Percentiles rank a stretch among this genome's conserved stretches.
Conservation (phyloP, 108 stramenopile genomes). For the Parietichytrium sp. region DNA sequence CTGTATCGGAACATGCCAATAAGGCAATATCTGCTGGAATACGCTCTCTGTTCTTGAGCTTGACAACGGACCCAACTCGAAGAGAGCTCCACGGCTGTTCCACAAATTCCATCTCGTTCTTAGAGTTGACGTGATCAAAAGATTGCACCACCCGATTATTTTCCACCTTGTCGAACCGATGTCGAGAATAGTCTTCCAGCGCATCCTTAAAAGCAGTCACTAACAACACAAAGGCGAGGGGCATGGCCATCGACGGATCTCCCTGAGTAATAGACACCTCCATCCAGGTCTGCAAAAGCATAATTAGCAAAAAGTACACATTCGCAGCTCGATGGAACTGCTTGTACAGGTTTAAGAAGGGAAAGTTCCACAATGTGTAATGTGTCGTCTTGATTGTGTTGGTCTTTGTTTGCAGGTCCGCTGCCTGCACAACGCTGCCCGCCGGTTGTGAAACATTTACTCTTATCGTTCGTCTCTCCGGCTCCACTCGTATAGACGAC, state of each 20-base stretch:
- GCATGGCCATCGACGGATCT: constrained; percentile 45
- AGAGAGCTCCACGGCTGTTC: constrained; percentile 61
- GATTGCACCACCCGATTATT: constrained; percentile 89
- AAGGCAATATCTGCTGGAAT: constrained; percentile 89
- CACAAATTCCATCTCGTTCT: constrained; percentile 64
- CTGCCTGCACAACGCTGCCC: neutral
- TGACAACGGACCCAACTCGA: constrained; percentile 78
- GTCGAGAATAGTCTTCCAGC: constrained; percentile 79
- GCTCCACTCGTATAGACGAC: too few relatives aligned
- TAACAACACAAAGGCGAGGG: constrained; percentile 29
- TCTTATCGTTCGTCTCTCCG: too few relatives aligned
- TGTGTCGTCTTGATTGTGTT: constrained; percentile 39
- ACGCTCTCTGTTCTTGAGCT: constrained; percentile 82
- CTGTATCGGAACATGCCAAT: constrained; percentile 75
- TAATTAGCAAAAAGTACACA: constrained; percentile 58
- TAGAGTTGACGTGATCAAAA: constrained; percentile 64
- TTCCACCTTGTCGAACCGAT: constrained; percentile 74
- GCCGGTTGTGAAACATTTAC: neutral
- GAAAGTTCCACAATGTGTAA: constrained; percentile 54
- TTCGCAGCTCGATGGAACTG: constrained; percentile 49
- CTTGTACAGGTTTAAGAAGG: constrained; percentile 52
- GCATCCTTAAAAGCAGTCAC: constrained; percentile 77
- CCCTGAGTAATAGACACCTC: constrained; percentile 53
- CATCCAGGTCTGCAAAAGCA: constrained; percentile 51
- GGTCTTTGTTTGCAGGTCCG: neutral